Base-by-base conservation (phyloP, 129 eudicot species). In the Mikania micrantha region DNA sequence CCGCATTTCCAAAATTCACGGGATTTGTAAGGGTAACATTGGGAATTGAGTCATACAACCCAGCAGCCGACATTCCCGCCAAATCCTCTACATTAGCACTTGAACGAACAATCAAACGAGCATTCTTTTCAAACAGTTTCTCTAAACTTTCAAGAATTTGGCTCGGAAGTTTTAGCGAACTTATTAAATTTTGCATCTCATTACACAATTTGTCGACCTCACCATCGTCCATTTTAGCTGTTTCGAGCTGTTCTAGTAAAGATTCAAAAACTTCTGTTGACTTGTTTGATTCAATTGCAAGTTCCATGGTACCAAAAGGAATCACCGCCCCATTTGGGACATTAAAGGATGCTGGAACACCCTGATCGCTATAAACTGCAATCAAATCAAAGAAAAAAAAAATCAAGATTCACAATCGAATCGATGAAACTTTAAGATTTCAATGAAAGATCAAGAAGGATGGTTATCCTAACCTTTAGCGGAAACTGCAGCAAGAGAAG, bases 51-150 rank as follows among this genome's bases (percentile, higher is more conserved):
- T 88, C 98, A 16, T 92, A 92, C 5, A 92, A 89, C 5, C 98
- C 98, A 4, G 98, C 98, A 42, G 98, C 98, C 13, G 98, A 92
- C 98, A 92, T 92, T 69, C 98, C 98, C 7, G 96, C 98, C 70
- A 92, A 82, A 81, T 92, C 98, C 80, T 92, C 98, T 0, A 92
- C 98, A 40, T 88, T 92, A 31, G 98, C 98, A 72, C 98, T 92
- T 17, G 98, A 92, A 8, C 98, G 89, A 32, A 88, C 96, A 22
- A 88, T 88, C 67, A 91, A 66, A 15, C 87, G 85, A 0, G 84
- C 72, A 40, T 83, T 81, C 7, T n/a, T 50, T 15, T 88, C 77
- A 47, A 92, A 92, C 48, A 52, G 28, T 63, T 70, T 72, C 13
- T 77, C 81, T 12, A 92, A 56, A 62, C 69, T 74, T 78, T 88